Percentiles rank a stretch among this genome's conserved stretches.
These are phyloP conservation scores for Leishmania aethiopica DNA, from an alignment of 208 protist species.

Conservation along the genomic window DNA sequence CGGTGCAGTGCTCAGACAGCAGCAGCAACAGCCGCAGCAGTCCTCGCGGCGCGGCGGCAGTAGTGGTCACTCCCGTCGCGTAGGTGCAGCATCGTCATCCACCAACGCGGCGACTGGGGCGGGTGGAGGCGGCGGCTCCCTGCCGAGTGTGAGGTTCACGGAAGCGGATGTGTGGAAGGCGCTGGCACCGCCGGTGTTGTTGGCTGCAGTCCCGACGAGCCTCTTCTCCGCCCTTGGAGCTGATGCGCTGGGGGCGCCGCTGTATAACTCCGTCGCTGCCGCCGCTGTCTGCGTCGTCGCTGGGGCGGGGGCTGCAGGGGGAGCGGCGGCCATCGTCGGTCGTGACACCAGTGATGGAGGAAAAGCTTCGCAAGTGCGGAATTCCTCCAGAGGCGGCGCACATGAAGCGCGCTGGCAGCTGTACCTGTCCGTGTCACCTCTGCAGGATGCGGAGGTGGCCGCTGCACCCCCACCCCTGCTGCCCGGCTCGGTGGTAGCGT, in stretches of 20 bases:
- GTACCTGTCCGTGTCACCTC: conserved; percentile 64
- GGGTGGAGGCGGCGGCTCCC: background rate
- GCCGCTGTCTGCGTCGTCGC: conserved; percentile 34
- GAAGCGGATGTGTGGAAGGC: conserved; percentile 55
- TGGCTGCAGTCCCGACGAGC: conserved; percentile 41
- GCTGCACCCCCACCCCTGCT: conserved; percentile 1
- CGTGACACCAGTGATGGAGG: background rate
- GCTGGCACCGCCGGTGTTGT: conserved; percentile 74
- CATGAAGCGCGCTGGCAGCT: conserved; percentile 31
- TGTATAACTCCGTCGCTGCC: conserved; percentile 72
- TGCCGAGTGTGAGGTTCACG: conserved; percentile 25
- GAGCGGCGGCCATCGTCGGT: background rate
- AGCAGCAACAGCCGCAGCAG: conserved; percentile 33
- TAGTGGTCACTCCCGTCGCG: background rate
- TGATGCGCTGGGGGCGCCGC: conserved; percentile 59
- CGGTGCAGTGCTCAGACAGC: conserved; percentile 26
- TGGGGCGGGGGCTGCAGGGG: background rate
- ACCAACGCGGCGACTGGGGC: background rate
- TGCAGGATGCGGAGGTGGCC: conserved; percentile 36
- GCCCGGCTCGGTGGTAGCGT: conserved; percentile 3
- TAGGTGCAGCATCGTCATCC: background rate
- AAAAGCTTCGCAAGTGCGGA: background rate
- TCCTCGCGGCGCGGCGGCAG: conserved; percentile 16
- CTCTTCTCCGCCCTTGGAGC: conserved; percentile 43
- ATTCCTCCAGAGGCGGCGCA: background rate